Evolutionary conservation across 441 rosid species (phyloP), one percentile per base, ranked within the genome.

Genomic region (Euphorbia celastroides): DNA sequence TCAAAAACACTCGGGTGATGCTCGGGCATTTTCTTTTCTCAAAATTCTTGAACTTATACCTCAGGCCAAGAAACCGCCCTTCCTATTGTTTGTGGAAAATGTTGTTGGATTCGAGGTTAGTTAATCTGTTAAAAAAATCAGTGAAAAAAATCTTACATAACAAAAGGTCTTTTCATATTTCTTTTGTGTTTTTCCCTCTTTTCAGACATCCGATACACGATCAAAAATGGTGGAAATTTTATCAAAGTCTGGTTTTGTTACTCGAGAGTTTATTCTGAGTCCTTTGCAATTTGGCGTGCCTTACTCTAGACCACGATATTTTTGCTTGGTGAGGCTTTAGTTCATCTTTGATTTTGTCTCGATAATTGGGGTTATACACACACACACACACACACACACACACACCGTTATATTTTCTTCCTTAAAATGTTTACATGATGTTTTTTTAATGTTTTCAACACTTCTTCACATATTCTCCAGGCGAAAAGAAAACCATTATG

Each of bases 21-120:
- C 97, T 62, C 86, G 97, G 55, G 96, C 98, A 0, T 78, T 73
- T 77, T 93, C 98, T 7, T 93, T 93, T 81, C 82, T 93, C 59
- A 86, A 72, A 75, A 89, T 93, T 77, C 97, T 93, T 23, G 93
- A 89, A 81, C 98, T 89, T 79, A 86, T 93, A 68, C 92, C 84
- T 2, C 78, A 77, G 19, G 66, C 79, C 6, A 71, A 68, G 28
- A 78, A 13, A 13, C 97, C 98, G 64, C 98, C 97, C 4, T 23
- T 22, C 25, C 76, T 89, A 81, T 70, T 93, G 36, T 85, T 93
- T 65, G 95, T 90, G 66, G 98, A 93, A 79, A 93, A 93, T 79
- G 98, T 93, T 27, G 90, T 93, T 69, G 98, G 98, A 54, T 93
- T 93, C 54, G 98, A 93, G 97, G 98, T 90, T 25, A 70, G 88